Evolutionary conservation across 345 rosid genomes (phyloP).

Genomic region (Turnera subulata): DNA sequence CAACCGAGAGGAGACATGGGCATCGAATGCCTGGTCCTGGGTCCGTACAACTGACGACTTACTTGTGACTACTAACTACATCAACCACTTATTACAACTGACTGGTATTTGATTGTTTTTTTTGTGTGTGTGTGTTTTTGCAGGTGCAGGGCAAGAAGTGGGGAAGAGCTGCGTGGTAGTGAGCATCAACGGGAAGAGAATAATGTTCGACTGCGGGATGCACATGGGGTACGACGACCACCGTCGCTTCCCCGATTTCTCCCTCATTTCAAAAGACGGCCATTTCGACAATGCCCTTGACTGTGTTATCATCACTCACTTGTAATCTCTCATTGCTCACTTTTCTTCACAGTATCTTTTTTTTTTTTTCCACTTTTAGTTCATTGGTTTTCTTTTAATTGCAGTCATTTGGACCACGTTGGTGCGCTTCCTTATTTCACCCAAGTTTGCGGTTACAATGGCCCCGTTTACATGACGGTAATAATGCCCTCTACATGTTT

Average conservation of each 20-base stretch:
- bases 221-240: constrained; percentile 87
- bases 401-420: constrained; percentile 88
- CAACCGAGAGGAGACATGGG: constrained; percentile 38
- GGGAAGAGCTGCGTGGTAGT: constrained; percentile 98
- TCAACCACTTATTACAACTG: no score
- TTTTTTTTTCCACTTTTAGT: not conserved
- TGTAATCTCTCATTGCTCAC: constrained; percentile 29
- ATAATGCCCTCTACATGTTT: constrained; percentile 19
- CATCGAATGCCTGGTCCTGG: constrained; percentile 69
- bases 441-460: constrained; percentile 81
- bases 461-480: constrained; percentile 97
- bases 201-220: constrained; percentile 99
- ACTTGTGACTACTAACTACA: no score
- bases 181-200: constrained; percentile 67
- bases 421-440: constrained; percentile 96
- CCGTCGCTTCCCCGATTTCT: constrained; percentile 86
- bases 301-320: constrained; percentile 86
- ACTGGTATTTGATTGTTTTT: no score
- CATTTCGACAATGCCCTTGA: constrained; percentile 52
- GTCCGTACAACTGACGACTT: no score
- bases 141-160: constrained; percentile 95
- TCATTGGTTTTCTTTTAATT: not conserved
- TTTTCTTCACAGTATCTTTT: not conserved
- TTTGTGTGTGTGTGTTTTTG: not conserved
- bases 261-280: constrained; percentile 49